A percentile compares a stretch with the other conserved stretches of the same genome.
These are phyloP conservation scores for Hypoxylon cercidicola DNA, from an alignment of 495 filamentous ascomycete species.

Conservation along the genomic window DNA sequence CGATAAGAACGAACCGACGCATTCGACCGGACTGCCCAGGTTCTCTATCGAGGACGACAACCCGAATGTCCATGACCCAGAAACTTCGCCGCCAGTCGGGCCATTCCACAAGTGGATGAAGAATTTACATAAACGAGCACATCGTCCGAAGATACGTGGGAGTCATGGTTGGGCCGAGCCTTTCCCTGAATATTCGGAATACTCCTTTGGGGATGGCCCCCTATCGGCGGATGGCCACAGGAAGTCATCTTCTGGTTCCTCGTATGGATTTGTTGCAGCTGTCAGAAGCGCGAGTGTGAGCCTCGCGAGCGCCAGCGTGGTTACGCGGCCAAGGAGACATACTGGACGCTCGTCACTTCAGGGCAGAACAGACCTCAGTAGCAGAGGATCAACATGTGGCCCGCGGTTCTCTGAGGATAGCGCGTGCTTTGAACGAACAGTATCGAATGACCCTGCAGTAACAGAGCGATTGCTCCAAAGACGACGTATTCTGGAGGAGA, in stretches of 20 bases:
- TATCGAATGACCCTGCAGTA: conserved; percentile 74
- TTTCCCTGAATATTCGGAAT: conserved; percentile 57
- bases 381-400: conserved; percentile 67
- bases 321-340: conserved; percentile 65
- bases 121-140: conserved; percentile 62
- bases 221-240: conserved; percentile 55
- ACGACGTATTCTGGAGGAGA: conserved; percentile 81
- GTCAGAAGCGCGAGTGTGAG: conserved; percentile 82
- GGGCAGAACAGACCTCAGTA: conserved; percentile 70
- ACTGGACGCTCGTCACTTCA: conserved; percentile 63
- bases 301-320: conserved; percentile 72
- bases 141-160: conserved; percentile 47
- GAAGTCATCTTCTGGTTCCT: conserved; percentile 74
- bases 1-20: conserved; percentile 44
- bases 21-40: conserved; percentile 42
- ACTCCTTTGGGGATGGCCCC: conserved; percentile 45
- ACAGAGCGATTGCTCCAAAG: conserved; percentile 76
- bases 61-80: conserved; percentile 11
- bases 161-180: conserved; percentile 54
- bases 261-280: conserved; percentile 75
- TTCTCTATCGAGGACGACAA: conserved; percentile 35
- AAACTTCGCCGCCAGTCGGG: conserved; percentile 30
- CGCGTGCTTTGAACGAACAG: conserved; percentile 60
- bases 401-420: conserved; percentile 75
- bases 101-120: conserved; percentile 70